Evolutionary conservation across 371 early-diverging fungal genomes (phyloP).

Genomic region (Mortierella polycephala): DNA sequence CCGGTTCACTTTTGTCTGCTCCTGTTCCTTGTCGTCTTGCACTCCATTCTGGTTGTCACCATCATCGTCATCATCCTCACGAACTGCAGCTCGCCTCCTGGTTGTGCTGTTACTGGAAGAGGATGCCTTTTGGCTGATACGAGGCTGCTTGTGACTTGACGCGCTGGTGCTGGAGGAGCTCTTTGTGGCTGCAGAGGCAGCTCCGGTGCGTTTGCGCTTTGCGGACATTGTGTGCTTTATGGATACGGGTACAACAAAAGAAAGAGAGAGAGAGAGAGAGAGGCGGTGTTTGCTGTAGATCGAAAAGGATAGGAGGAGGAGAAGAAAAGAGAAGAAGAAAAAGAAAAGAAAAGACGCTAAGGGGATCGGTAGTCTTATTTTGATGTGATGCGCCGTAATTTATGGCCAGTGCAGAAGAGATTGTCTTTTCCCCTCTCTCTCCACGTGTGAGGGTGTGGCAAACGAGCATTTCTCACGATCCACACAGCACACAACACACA

Average conservation of each 20-base stretch:
- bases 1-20: background rate
- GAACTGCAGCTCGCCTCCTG: constrained; percentile 11
- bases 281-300: background rate
- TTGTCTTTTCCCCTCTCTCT: no score
- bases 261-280: background rate
- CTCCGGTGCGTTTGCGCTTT: constrained; percentile 41
- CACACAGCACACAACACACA: no score
- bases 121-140: constrained; percentile 22
- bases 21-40: background rate
- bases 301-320: background rate
- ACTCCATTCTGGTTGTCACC: constrained; percentile 12
- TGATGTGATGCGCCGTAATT: background rate
- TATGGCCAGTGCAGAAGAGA: background rate
- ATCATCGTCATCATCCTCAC: constrained; percentile 14
- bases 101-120: constrained; percentile 16
- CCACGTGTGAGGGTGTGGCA: no score
- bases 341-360: background rate
- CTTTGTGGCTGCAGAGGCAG: constrained; percentile 24
- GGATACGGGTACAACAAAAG: background rate
- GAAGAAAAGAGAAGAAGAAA: background rate
- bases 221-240: constrained; percentile 15
- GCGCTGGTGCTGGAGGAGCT: constrained; percentile 19
- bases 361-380: background rate
- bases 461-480: no score
- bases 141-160: constrained; percentile 45